Base-by-base conservation (phyloP, 2,329 filamentous ascomycete species). In the Teratosphaeria gauchensis region DNA sequence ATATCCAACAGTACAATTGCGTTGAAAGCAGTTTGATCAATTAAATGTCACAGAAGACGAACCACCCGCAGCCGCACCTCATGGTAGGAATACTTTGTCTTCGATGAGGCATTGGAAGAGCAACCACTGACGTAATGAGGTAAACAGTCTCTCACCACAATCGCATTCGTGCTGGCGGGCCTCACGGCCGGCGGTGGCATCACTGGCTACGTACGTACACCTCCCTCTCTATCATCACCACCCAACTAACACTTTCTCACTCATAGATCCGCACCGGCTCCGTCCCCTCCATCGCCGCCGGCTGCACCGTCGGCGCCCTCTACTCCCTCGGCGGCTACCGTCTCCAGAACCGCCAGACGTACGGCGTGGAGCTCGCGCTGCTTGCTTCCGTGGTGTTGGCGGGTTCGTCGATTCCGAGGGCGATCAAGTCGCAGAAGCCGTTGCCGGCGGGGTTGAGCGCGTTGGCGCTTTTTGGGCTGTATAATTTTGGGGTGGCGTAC, bases 131-230 rank as follows among this genome's bases (percentile, higher is more conserved):
- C 42, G 42, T 48, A 48, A 19, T 21, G 4, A 38, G 19, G 8
- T 19, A 48, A 5, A 16, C 59, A 61, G 58, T 57, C 59, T 33
- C 60, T 60, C 58, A 33, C 31, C 38, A 55, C 51, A 5, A 85
- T 90, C 70, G 90, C 92, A 63, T 89, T 87, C 74, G 73, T 89
- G 69, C 85, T 97, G 69, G 89, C 88, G 61, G 80, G 84, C 63
- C 80, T 97, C 60, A 96, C 92, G 59, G 90, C 92, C 56, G 82
- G 87, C 59, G 94, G 94, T 67, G 94, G 94, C 64, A 87, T 89
- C 61, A 88, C 89, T 71, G 94, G 94, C 71, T 99, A 90, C 75
- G 57, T 56, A 51, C 28, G 33, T 21, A 9, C 24, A 11, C 54
- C 54, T 31, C 52, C 31, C 1, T 24, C 11, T 8, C 54, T 32